A percentile compares a stretch with the other conserved stretches of the same genome.
Evolutionary conservation across 2,329 filamentous ascomycete species (phyloP).

Genomic region (Aspergillus vadensis): DNA sequence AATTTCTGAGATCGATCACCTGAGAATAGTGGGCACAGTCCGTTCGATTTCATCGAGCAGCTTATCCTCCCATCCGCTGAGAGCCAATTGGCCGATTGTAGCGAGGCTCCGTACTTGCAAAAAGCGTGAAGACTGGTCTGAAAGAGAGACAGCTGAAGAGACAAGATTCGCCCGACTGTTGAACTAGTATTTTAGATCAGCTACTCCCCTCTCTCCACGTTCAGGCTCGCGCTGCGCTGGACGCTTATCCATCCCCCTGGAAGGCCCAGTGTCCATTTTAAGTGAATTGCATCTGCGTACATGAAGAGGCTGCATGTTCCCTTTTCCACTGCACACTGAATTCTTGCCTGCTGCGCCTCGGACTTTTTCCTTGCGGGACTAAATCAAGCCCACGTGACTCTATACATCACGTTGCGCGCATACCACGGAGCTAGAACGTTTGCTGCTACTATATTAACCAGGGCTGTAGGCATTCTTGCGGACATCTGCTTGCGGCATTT

Average conservation of each 20-base stretch:
- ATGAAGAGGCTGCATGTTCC: constrained; percentile 10
- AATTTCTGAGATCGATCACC: constrained; percentile 15
- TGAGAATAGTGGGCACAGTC: constrained; percentile 16
- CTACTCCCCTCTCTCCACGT: constrained; percentile 9
- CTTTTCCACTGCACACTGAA: constrained; percentile 10
- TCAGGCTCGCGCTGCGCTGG: constrained; percentile 10
- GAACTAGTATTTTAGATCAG: constrained; percentile 10
- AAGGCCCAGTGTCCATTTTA: constrained; percentile 15
- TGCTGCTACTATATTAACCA: constrained; percentile 9
- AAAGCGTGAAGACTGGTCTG: not conserved
- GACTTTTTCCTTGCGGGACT: constrained; percentile 15
- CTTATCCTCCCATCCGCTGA: constrained; percentile 9
- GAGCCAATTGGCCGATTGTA: constrained; percentile 17
- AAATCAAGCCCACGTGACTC: constrained; percentile 2
- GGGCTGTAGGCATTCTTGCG: constrained; percentile 10
- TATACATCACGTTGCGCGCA: constrained; percentile 5
- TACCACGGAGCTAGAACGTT: constrained; percentile 4
- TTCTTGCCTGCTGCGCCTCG: constrained; percentile 12
- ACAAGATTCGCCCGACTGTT: constrained; percentile 9
- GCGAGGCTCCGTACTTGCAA: constrained; percentile 16
- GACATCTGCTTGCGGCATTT: constrained; percentile 11
- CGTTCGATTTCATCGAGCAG: constrained; percentile 7
- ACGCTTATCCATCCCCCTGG: constrained; percentile 13
- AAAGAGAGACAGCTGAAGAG: constrained; percentile 7
- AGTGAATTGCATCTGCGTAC: constrained; percentile 17